Evolutionary conservation across 2,329 filamentous ascomycete genomes (phyloP), one percentile per base, ranked within the genome.

Genomic region (Penicillium polonicum): DNA sequence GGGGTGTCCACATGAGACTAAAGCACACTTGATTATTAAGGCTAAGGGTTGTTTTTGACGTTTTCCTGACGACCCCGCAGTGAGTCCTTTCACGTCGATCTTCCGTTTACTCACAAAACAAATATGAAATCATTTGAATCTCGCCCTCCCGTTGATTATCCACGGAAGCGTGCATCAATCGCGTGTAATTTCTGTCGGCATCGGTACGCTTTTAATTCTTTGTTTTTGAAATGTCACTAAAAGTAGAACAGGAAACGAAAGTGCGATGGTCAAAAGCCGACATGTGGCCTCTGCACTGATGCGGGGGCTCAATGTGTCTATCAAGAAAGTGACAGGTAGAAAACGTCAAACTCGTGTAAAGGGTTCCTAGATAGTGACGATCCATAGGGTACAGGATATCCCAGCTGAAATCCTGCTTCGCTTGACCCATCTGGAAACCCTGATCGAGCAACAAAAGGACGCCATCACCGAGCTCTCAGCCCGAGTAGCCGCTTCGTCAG

Each of bases 161-260:
- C 62, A 38, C 56, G 62, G 31, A 64, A 64, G 58, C 56, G 62
- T 48, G 62, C 62, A 13, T 52, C 52, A 49, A 45, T 64, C 25
- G 62, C 62, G 36, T 64, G 62, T 48, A 59, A 48, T 33, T 64
- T 64, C 43, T 64, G 62, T 60, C 60, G 62, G 17, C 59, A 63
- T 52, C 51, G 62, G 62, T 63, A 49, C n/a, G 60, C 6, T n/a
- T 45, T 29, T 4, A n/a, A 15, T 9, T 21, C 1, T 7, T n/a
- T 17, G 10, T 5, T 7, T 23, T 27, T 13, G 4, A 10, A 13
- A n/a, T n/a, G 17, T 12, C 17, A 51, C 53, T 56, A 38, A 43
- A 43, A 48, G 19, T 17, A 21, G 7, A 6, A 6, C 17, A 64
- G 62, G 31, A 64, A 64, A 48, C 57, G 62, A 19, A 64, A 64